Evolutionary conservation across 441 rosid genomes (phyloP).

Genomic region (Brassica balearica): DNA sequence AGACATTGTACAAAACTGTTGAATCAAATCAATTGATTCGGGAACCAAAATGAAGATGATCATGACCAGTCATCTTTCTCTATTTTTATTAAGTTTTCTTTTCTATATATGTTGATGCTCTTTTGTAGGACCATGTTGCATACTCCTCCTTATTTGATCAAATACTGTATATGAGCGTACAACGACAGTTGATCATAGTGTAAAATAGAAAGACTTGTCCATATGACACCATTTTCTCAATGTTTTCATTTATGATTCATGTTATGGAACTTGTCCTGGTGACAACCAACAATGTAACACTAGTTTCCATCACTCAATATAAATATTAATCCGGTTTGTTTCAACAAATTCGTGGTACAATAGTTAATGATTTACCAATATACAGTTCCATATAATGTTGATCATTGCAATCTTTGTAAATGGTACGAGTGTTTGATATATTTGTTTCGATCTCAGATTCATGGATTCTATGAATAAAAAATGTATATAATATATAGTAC

Average conservation of each 20-base stretch:
- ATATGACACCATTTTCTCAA: constrained; percentile 20
- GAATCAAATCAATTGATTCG: constrained; percentile 45
- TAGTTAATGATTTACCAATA: background rate
- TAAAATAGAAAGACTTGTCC: constrained; percentile 15
- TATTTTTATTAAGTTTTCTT: constrained; percentile 7
- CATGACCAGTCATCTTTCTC: constrained; percentile 40
- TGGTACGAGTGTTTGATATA: background rate
- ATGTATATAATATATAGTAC: background rate
- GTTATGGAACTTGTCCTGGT: constrained; percentile 26
- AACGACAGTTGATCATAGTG: constrained; percentile 2
- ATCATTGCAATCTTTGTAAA: background rate
- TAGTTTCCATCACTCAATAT: constrained; percentile 16
- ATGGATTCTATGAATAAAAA: background rate
- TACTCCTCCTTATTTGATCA: constrained; percentile 18
- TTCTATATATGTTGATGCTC: constrained; percentile 25
- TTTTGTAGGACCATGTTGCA: constrained; percentile 41
- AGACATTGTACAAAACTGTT: constrained; percentile 39
- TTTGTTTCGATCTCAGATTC: background rate
- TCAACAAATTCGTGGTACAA: background rate
- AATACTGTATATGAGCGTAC: constrained; percentile 23
- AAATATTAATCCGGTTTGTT: background rate
- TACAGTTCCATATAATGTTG: background rate
- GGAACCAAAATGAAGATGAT: constrained; percentile 42
- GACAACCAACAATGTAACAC: constrained; percentile 31
- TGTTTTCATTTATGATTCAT: constrained; percentile 26